Conservation (phyloP, 2,329 filamentous ascomycete species). For the Sporothrix dimorphospora region DNA sequence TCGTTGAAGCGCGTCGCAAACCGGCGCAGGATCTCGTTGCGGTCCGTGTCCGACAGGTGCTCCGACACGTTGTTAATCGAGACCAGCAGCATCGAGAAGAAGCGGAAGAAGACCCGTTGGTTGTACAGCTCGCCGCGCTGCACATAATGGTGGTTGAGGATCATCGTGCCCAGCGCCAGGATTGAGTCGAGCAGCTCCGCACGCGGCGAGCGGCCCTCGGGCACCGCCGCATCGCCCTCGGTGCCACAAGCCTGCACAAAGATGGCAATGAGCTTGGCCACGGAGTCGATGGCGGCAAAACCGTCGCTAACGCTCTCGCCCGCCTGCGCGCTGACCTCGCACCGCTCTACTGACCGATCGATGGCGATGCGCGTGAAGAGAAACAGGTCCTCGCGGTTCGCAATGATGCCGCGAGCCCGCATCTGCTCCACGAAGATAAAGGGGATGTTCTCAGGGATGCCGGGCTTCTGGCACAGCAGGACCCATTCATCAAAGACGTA, state of each 20-base stretch:
- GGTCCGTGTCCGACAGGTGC: slow-evolving; percentile 63
- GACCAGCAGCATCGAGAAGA: slow-evolving; percentile 82
- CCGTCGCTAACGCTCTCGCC: slow-evolving; percentile 61
- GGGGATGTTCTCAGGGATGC: slow-evolving; percentile 71
- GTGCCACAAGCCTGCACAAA: slow-evolving; percentile 71
- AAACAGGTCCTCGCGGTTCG: slow-evolving; percentile 73
- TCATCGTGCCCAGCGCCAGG: slow-evolving; percentile 74
- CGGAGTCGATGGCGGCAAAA: slow-evolving; percentile 71
- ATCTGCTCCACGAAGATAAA: slow-evolving; percentile 83
- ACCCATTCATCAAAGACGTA: slow-evolving; percentile 98
- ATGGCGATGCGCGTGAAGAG: slow-evolving; percentile 80
- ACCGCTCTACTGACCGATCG: slow-evolving; percentile 76
- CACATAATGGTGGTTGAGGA: slow-evolving; percentile 83
- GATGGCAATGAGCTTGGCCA: slow-evolving; percentile 77
- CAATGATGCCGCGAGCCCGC: slow-evolving; percentile 72
- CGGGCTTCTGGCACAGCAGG: slow-evolving; percentile 75
- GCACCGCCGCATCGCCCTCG: slow-evolving; percentile 49
- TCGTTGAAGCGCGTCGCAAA: slow-evolving; percentile 73
- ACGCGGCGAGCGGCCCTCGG: slow-evolving; percentile 60
- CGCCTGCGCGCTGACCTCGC: slow-evolving; percentile 69
- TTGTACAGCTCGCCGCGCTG: slow-evolving; percentile 81
- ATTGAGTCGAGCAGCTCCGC: slow-evolving; percentile 76
- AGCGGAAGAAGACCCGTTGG: slow-evolving; percentile 85
- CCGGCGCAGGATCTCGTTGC: slow-evolving; percentile 69
- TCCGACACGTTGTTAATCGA: slow-evolving; percentile 50